Conservation (phyloP, 495 filamentous ascomycete genomes). For the Neurospora intermedia region DNA sequence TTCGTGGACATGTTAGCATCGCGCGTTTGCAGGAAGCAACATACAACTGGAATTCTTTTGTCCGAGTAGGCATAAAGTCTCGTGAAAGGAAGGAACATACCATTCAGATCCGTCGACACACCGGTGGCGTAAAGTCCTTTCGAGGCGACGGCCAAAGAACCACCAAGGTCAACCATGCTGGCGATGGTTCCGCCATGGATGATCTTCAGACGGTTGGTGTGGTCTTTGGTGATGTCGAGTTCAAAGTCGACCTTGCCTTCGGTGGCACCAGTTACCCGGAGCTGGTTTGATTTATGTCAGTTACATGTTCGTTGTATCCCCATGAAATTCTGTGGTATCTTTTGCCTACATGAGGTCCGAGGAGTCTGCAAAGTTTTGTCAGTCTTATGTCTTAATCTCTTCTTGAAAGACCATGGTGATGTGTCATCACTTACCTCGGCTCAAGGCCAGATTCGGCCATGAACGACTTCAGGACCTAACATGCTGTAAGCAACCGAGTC, state of each 20-base stretch:
- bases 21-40: not conserved
- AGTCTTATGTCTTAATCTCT: not conserved
- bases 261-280: constrained; percentile 65
- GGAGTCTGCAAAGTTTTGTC: constrained; percentile 19
- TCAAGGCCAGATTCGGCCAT: constrained; percentile 75
- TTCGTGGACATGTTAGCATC: not conserved
- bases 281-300: constrained; percentile 29
- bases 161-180: constrained; percentile 90
- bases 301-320: not conserved
- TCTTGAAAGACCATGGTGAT: constrained; percentile 3
- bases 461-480: constrained; percentile 72
- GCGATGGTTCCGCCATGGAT: constrained; percentile 94
- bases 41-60: not conserved
- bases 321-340: not conserved
- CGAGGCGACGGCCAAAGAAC: constrained; percentile 87
- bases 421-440: constrained; percentile 54
- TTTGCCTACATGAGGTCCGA: constrained; percentile 30
- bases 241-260: constrained; percentile 80
- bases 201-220: constrained; percentile 85
- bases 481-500: not conserved
- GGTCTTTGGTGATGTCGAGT: constrained; percentile 72
- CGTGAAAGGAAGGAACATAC: constrained; percentile 33
- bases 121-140: constrained; percentile 79
- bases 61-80: not conserved
- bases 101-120: constrained; percentile 85